A percentile compares a stretch with the other conserved stretches of the same genome.
These are phyloP conservation scores for Mycoemilia scoparia DNA, from an alignment of 192 early-diverging fungal species.

Conservation along the genomic window DNA sequence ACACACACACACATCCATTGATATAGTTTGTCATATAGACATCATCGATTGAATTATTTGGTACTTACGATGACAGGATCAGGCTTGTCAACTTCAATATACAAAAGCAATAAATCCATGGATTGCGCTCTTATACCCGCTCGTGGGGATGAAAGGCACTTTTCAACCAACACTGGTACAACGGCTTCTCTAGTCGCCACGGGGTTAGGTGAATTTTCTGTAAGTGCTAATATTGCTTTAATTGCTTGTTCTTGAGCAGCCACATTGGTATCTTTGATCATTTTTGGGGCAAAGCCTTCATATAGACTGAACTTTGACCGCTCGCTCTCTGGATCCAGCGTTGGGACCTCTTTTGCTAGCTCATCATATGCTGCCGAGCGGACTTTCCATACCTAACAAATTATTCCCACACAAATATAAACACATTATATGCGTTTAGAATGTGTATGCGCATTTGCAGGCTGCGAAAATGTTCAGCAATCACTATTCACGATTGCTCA, in stretches of 20 bases:
- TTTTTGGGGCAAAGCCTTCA: slow-evolving; percentile 56
- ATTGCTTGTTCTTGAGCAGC: slow-evolving; percentile 81
- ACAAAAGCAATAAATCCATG: slow-evolving; percentile 63
- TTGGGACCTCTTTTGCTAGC: slow-evolving; percentile 46
- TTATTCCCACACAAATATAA: slow-evolving; percentile 2
- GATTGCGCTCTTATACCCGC: slow-evolving; percentile 61
- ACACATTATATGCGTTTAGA: slow-evolving; percentile 1
- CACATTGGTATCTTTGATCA: slow-evolving; percentile 70
- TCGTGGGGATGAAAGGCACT: slow-evolving; percentile 67
- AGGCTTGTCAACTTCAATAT: slow-evolving; percentile 71
- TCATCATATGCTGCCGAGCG: slow-evolving; percentile 70
- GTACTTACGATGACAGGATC: slow-evolving; percentile 73
- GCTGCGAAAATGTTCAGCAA: too few relatives aligned
- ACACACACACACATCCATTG: background rate
- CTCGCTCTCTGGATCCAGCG: slow-evolving; percentile 37
- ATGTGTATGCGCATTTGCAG: too few relatives aligned
- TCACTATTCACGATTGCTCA: background rate
- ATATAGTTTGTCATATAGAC: background rate
- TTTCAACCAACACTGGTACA: slow-evolving; percentile 63
- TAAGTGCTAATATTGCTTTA: slow-evolving; percentile 50
- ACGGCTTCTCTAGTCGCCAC: slow-evolving; percentile 46
- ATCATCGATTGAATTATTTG: too few relatives aligned
- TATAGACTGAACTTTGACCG: slow-evolving; percentile 48
- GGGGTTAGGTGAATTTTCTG: slow-evolving; percentile 64
- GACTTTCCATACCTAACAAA: slow-evolving; percentile 80